Base-by-base conservation (phyloP, 805 yeast species). In the Sugiyamaella lignohabitans region DNA sequence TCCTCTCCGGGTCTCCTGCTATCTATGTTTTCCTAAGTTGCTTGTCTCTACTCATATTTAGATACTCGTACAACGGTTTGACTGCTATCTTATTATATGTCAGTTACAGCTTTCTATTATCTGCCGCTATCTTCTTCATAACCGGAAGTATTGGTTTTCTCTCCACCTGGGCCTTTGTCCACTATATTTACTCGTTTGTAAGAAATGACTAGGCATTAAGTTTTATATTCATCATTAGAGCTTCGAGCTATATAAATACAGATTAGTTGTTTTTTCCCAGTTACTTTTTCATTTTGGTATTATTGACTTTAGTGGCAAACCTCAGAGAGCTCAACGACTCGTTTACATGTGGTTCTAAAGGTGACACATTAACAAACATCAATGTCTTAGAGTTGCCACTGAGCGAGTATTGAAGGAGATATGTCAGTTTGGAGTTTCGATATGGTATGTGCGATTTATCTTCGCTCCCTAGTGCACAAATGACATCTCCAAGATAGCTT, bases 321-420 rank as follows among this genome's bases (percentile, higher is more conserved):
- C 97, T 70, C 42, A 93, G 70, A 0, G 96, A 86, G 59, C 86
- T 87, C 27, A 89, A 56, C 1, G 95, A 84, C 61, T 93, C 98
- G 54, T 72, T 76, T 36, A 80, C 70, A 61, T 86, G 84, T 14
- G 65, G 65, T 8, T 61, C 61, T 42, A 75, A 66, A 2, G 95
- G 88, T 1, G 95, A 84, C 0, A 89, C 73, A 57, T 87, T 89
- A 14, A 88, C 96, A 71, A 91, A 84, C 96, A 91, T 88, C 49
- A 91, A 70, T 0, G 96, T 87, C 64, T 91, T 93, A 2, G 96
- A 85, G 47, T 78, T 75, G 0, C 96, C 96, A 4, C 84, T 80
- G 21, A 91, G 70, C 14, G 96, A 87, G 59, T 85, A 80, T 58
- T 88, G 93, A 49, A 91, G 69, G 11, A 89, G 68, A 60, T 86